Evolutionary conservation across 441 rosid species (phyloP).

Genomic region (Corymbia citriodora): DNA sequence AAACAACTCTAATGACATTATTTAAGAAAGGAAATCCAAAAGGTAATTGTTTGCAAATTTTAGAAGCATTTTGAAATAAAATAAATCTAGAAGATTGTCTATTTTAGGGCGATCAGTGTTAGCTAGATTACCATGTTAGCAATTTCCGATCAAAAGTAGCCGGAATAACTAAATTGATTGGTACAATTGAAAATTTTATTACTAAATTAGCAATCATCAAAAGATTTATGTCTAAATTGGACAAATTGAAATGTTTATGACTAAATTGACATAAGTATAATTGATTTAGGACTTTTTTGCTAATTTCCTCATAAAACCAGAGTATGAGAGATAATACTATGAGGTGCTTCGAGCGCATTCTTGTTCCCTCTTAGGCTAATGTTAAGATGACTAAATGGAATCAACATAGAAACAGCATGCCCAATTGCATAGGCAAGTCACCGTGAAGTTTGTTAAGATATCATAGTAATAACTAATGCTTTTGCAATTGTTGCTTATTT

Average conservation of each 20-base stretch:
- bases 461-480: neutral
- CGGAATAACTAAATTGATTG: neutral
- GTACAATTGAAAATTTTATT: neutral
- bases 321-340: neutral
- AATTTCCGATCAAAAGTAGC: neutral
- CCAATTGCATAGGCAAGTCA: neutral
- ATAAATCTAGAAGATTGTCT: neutral
- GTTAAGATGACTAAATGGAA: neutral
- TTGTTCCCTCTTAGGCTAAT: neutral
- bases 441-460: neutral
- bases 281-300: neutral
- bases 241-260: neutral
- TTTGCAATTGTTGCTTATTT: neutral
- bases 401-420: neutral
- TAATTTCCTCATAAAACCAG: neutral
- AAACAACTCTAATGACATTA: no score
- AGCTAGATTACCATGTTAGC: neutral
- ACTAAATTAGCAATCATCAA: neutral
- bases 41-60: no score
- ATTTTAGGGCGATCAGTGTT: rapidly evolving
- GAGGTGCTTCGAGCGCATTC: neutral
- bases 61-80: no score
- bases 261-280: neutral
- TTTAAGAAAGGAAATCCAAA: no score
- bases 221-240: neutral